Base-by-base conservation (phyloP, 371 early-diverging fungal species). In the Rhizomucor pusillus region DNA sequence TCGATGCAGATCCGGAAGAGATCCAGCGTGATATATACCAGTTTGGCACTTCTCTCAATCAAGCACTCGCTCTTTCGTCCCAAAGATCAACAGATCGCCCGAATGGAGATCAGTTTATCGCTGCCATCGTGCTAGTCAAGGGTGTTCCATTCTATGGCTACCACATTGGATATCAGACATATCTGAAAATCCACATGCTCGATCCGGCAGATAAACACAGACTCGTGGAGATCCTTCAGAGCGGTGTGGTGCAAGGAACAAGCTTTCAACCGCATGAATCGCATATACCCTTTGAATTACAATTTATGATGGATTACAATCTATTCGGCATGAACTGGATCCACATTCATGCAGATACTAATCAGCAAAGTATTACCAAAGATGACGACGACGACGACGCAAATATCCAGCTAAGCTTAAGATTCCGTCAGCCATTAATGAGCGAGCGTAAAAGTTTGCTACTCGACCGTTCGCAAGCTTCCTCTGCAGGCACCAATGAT, bases 301-400 rank as follows among this genome's bases (percentile, higher is more conserved):
- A 97, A 71, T 96, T 97, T 66, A 77, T 96, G 63, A 80, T 93
- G 52, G 98, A 99, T 63, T 86, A 88, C 59, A 91, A 91, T 46
- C 69, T 99, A n/a, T 89, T 86, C 46, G 98, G 98, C 4, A 96
- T 97, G 94, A 90, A 90, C 34, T 90, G 84, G 81, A 39, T 62
- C 2, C 60, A 53, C 33, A 40, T 47, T 0, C 43, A 59, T 33
- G 45, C 59, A 5, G n/a, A 19, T 12, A 33, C 24, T 5, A 12
- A 12, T 7, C 14, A n/a, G 12, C 5, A n/a, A 7, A 55, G 57
- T 19, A 19, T 43, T 19, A 33, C 5, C 46, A 14, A 18, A 11
- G 33, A 24, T 44, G 19, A 34, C 50, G 6, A 22, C 33, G 46
- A 43, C 43, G 52, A 47, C 6, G 54, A 62, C 20, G 33, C 52